Evolutionary conservation across 306 rosid species (phyloP), one percentile per base, ranked within the genome.

Genomic region (Lagenaria siceraria): DNA sequence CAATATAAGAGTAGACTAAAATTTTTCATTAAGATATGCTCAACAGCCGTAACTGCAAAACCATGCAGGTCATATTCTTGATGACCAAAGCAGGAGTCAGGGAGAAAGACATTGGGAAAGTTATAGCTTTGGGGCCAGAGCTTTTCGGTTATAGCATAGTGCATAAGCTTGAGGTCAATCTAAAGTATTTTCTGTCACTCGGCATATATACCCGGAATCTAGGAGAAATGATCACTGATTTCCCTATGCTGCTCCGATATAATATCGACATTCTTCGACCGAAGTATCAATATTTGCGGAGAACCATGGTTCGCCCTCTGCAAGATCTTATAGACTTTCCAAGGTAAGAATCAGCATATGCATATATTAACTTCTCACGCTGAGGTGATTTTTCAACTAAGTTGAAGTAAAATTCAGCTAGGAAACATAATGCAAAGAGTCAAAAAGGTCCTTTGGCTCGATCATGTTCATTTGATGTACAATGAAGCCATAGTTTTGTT

Each of bases 151-250:
- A 94, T 86, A 84, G 87, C 87, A 87, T 92, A 60, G 87, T 81
- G 35, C 88, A 88, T 52, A 94, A 94, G 87, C 97, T 94, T 42
- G 97, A 94, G 79, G 82, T 84, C 62, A 87, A 85, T 78, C 86
- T 94, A 31, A 90, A 92, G 81, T 94, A 92, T 81, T 86, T 83
- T 87, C 82, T 89, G 61, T 94, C 98, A 40, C 97, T 94, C 55
- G 97, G 96, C 64, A 92, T 94, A 61, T 88, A 82, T 52, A 64
- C 78, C 74, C 52, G 58, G 75, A 89, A 81, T 71, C 62, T 94
- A 83, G 98, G 96, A 59, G 93, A 92, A 86, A 92, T 92, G 96
- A 74, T 92, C 74, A 87, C 96, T 24, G 93, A 94, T 84, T 94
- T 94, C 78, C 98, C 97, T 54, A 86, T 91, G 93, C 91, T 90